Evolutionary conservation across 805 yeast genomes (phyloP), one percentile per base, ranked within the genome.

Genomic region (Candida morakotiae): DNA sequence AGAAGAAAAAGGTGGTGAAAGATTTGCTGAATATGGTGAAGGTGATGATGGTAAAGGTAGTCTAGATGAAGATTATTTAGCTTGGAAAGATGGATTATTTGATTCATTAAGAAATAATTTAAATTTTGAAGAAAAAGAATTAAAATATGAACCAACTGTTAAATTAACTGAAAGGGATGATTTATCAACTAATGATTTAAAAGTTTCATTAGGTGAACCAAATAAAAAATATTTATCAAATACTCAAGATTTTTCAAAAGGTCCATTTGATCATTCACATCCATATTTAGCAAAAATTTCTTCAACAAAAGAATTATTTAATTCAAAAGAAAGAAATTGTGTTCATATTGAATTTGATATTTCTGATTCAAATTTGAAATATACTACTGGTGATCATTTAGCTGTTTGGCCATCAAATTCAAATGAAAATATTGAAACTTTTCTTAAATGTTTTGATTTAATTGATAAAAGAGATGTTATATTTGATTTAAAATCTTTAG

Each of bases 11-110:
- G 89, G 91, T 37, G 96, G 93, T 20, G 69, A 71, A 29, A 59
- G 80, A 33, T 62, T 93, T 39, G 95, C 93, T 33, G 69, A 68
- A n/a, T 73, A 77, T 42, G 98, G 98, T 32, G 77, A 79, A 60
- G 98, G 96, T 59, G 98, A 91, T 57, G 98, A 91, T 56, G 98
- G 96, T 52, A 75, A 76, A 44, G 98, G 95, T 37, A 78, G 96
- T 38, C 79, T 91, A 73, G 98, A 91, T 60, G 98, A 91, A 63
- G 98, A 93, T 63, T 91, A 78, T 60, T 64, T 93, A 55, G 69
- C 88, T 31, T 91, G 98, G 98, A 93, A 89, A 62, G 97, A 89
- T 45, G 60, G 65, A 10, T 69, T 83, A 41, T 76, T 87, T 49
- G 85, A 79, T 11, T 58, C 75, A 3, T 70, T 89, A 62, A 79